Evolutionary conservation across 1,139 yeast genomes (phyloP).

Genomic region (Candida dubliniensis): DNA sequence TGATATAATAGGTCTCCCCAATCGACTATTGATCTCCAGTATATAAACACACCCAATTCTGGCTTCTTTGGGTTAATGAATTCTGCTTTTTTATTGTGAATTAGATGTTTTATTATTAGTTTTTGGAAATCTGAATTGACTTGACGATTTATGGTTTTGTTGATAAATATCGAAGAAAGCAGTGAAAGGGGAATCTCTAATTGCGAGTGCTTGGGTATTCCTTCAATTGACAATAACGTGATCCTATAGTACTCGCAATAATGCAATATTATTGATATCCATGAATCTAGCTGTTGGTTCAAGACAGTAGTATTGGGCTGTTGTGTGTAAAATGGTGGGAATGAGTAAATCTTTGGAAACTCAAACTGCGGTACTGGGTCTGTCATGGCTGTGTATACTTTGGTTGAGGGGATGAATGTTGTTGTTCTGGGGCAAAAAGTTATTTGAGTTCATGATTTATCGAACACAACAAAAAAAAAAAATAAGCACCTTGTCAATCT

Average conservation of each 20-base stretch:
- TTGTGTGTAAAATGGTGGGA: slow-evolving; percentile 89
- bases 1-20: slow-evolving; percentile 64
- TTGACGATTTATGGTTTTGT: slow-evolving; percentile 48
- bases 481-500: too few species aligned
- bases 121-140: slow-evolving; percentile 57
- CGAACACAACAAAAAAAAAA: too few species aligned
- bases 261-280: slow-evolving; percentile 44
- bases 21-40: slow-evolving; percentile 72
- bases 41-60: slow-evolving; percentile 51
- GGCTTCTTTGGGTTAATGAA: slow-evolving; percentile 47
- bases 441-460: neutral
- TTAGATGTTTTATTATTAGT: slow-evolving; percentile 60
- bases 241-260: slow-evolving; percentile 60
- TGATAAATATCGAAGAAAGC: slow-evolving; percentile 45
- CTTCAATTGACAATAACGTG: slow-evolving; percentile 36
- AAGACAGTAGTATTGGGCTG: slow-evolving; percentile 84
- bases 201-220: slow-evolving; percentile 30
- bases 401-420: neutral
- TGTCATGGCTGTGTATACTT: slow-evolving; percentile 1
- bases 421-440: neutral
- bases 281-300: slow-evolving; percentile 63
- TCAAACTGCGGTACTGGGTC: slow-evolving; percentile 17
- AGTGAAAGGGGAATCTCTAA: slow-evolving; percentile 19
- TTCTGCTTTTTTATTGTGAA: slow-evolving; percentile 51
- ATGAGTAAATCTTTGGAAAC: slow-evolving; percentile 76